Conservation (phyloP, 2,329 filamentous ascomycete species). For the Venturiaceae sp. region DNA sequence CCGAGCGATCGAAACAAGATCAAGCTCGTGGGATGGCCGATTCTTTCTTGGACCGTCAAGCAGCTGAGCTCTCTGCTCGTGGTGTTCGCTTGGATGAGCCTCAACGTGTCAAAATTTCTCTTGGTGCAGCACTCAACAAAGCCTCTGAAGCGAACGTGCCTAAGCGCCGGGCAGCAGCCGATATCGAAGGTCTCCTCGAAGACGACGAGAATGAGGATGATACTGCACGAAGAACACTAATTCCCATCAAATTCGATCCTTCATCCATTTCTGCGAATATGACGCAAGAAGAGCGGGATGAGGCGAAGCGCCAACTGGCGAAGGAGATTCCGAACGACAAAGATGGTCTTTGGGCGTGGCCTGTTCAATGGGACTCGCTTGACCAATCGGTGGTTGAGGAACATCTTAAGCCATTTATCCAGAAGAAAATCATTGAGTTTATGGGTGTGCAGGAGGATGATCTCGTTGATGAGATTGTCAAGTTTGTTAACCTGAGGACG, state of each 20-base stretch:
- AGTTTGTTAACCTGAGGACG: conserved; percentile 68
- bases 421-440: conserved; percentile 97
- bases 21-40: conserved; percentile 78
- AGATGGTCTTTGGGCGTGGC: conserved; percentile 83
- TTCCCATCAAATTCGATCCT: conserved; percentile 34
- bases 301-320: conserved; percentile 72
- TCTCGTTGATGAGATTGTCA: conserved; percentile 84
- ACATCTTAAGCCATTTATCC: conserved; percentile 87
- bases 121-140: conserved; percentile 72
- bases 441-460: conserved; percentile 94
- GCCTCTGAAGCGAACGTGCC: conserved; percentile 44
- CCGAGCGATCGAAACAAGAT: conserved; percentile 52
- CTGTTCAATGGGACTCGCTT: conserved; percentile 85
- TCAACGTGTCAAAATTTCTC: conserved; percentile 82
- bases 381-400: conserved; percentile 72
- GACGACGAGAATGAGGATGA: conserved; percentile 61
- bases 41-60: conserved; percentile 79
- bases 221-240: conserved; percentile 61
- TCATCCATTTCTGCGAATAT: conserved; percentile 26
- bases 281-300: conserved; percentile 76
- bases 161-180: conserved; percentile 66
- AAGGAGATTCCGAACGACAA: conserved; percentile 84
- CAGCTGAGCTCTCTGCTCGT: conserved; percentile 51
- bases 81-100: conserved; percentile 21
- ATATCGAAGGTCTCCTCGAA: conserved; percentile 89